Conservation (phyloP, 352 stramenopile species). For the Phytopythium aichiense region DNA sequence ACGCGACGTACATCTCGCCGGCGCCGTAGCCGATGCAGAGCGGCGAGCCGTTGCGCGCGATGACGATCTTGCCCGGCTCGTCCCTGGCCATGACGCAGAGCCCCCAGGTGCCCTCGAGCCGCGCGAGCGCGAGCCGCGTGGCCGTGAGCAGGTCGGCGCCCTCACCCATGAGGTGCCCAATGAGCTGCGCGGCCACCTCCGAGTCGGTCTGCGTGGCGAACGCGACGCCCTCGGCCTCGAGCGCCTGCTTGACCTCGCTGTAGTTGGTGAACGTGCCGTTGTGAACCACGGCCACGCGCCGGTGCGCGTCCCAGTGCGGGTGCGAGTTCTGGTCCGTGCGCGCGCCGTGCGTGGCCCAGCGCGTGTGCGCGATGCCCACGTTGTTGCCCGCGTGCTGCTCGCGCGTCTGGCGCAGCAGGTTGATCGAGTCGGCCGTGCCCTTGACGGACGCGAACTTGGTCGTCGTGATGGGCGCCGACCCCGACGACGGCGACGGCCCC, state of each 20-base stretch:
- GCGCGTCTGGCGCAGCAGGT: conserved; percentile 82
- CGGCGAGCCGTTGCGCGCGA: conserved; percentile 96
- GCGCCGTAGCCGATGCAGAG: conserved; percentile 88
- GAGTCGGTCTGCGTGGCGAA: conserved; percentile 98
- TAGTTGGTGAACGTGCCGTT: conserved; percentile 99
- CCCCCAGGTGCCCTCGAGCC: conserved; percentile 96
- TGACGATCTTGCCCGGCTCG: conserved; percentile 94
- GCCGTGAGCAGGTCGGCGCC: conserved; percentile 80
- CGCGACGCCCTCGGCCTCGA: conserved; percentile 81
- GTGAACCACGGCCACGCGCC: conserved; percentile 95
- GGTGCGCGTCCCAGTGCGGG: conserved; percentile 93
- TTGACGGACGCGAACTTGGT: conserved; percentile 94
- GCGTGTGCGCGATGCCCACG: conserved; percentile 98
- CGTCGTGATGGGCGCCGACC: conserved; percentile 62
- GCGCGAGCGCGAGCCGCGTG: conserved; percentile 86
- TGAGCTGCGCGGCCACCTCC: conserved; percentile 97
- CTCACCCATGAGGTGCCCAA: conserved; percentile 90
- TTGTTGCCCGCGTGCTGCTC: conserved; percentile 80
- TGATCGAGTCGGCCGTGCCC: conserved; percentile 92
- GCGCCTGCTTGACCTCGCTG: conserved; percentile 87
- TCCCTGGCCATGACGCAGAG: conserved; percentile 92
- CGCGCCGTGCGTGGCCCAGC: conserved; percentile 97
- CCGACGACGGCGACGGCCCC: too few relatives aligned
- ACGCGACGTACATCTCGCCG: conserved; percentile 94
- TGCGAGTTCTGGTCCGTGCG: conserved; percentile 99